phyloP scores from a whole-genome alignment of 1,139 yeast genomes.

The Hyphopichia buzzinii region DNA sequence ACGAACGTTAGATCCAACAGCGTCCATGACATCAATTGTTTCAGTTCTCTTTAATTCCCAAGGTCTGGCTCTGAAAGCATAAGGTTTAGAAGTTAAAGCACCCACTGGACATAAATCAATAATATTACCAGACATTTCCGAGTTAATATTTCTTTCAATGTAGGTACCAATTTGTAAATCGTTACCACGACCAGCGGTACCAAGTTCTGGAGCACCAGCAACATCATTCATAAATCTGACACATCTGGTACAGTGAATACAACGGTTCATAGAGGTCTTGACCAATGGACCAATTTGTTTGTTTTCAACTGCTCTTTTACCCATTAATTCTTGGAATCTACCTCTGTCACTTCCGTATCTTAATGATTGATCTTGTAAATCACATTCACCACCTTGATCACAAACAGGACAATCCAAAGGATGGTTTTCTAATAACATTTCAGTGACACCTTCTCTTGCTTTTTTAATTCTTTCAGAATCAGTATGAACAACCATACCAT shows the following conservation, averaged over 20 bases:
- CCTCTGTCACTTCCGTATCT: slow-evolving; percentile 88
- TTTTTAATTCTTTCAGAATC: slow-evolving; percentile 76
- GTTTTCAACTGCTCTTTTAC: slow-evolving; percentile 89
- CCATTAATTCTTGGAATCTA: slow-evolving; percentile 74
- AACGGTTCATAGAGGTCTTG: slow-evolving; percentile 89
- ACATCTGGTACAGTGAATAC: slow-evolving; percentile 92
- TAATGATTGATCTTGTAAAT: slow-evolving; percentile 82
- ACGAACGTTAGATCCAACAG: slow-evolving; percentile 77
- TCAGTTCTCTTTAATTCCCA: slow-evolving; percentile 94
- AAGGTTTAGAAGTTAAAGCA: slow-evolving; percentile 86
- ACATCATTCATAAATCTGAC: slow-evolving; percentile 87
- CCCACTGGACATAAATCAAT: slow-evolving; percentile 92
- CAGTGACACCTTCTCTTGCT: slow-evolving; percentile 90
- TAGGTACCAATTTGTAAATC: slow-evolving; percentile 92
- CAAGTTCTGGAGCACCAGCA: slow-evolving; percentile 92
- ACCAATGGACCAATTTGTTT: slow-evolving; percentile 88
- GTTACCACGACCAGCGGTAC: slow-evolving; percentile 87
- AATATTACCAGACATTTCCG: slow-evolving; percentile 86
- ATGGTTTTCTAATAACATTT: slow-evolving; percentile 84
- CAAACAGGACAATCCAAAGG: slow-evolving; percentile 93
- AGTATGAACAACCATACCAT: slow-evolving; percentile 87
- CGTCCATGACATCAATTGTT: slow-evolving; percentile 83
- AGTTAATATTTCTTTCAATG: slow-evolving; percentile 78
- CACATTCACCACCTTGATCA: slow-evolving; percentile 96
- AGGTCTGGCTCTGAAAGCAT: slow-evolving; percentile 88